These are phyloP conservation scores for Exophiala xenobiotica DNA, from an alignment of 2,329 filamentous ascomycete species.

Conservation along the genomic window DNA sequence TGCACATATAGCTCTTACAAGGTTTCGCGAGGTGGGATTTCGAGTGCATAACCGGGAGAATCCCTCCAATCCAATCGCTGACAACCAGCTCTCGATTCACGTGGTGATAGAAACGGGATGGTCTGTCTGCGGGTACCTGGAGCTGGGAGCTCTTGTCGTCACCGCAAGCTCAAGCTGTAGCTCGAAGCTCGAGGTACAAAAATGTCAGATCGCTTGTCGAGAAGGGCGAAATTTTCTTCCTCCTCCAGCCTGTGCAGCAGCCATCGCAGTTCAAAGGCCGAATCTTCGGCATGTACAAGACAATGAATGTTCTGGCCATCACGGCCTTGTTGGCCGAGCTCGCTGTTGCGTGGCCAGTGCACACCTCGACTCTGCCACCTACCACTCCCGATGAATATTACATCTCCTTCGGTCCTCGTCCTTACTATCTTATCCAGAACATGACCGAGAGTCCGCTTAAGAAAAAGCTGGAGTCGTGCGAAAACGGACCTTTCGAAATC, in stretches of 20 bases:
- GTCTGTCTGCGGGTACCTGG: not conserved
- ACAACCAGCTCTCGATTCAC: not conserved
- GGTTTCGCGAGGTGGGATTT: not conserved
- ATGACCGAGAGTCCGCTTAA: conserved; percentile 63
- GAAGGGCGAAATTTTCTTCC: not conserved
- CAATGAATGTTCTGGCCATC: conserved; percentile 16
- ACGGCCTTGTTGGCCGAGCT: conserved; percentile 14
- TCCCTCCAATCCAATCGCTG: not conserved
- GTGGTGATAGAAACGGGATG: not conserved
- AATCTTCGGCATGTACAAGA: conserved; percentile 15
- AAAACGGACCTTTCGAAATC: conserved; percentile 53
- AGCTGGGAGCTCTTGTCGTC: conserved; percentile 1
- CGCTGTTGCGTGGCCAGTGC: conserved; percentile 12
- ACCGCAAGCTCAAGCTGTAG: not conserved
- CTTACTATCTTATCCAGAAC: conserved; percentile 63
- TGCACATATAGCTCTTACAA: not conserved
- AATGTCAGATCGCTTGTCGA: not conserved
- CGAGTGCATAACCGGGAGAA: not conserved
- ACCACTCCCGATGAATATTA: conserved; percentile 29
- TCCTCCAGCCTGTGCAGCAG: conserved; percentile 3
- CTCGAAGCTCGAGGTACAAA: conserved; percentile 14
- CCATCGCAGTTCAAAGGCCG: not conserved
- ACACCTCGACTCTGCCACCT: conserved; percentile 3
- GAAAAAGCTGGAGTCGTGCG: conserved; percentile 58
- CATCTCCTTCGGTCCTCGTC: conserved; percentile 62